Base-by-base conservation (phyloP, 176 grass and related monocot species). In the Hyparrhenia diplandra region DNA sequence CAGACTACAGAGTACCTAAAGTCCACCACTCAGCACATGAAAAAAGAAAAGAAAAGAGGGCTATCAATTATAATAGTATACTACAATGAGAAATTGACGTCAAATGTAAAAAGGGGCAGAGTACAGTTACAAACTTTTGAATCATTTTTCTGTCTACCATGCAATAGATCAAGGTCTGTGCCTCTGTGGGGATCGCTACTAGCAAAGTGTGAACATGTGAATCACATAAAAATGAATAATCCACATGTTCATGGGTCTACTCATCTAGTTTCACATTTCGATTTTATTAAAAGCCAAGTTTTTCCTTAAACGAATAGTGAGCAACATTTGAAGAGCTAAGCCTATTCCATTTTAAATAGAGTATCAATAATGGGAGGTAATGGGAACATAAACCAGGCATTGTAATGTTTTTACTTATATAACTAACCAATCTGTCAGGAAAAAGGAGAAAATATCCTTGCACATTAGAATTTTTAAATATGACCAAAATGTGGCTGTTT, bases 371-470 rank as follows among this genome's bases (percentile, higher is more conserved):
- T 10, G 34, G n/a, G 66, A 81, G 29, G 71, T 51, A 39, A 34
- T 25, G 11, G 51, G 69, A 74, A 74, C n/a, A 32, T 45, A 47
- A 67, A 66, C 45, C 66, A 69, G 40, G 23, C 2, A 65, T 66
- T 30, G 58, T 24, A 8, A 64, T 18, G 3, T 64, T 54, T 54
- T 36, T 14, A 36, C 57, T 13, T 21, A 20, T 31, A 36, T 35
- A 13, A 84, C 20, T 61, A 77, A 84, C 5, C 58, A 73, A 81
- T n/a, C n/a, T n/a, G 27, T 12, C 12, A 20, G 18, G 59, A 66
- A 73, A 1, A 21, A 73, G 68, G 52, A 16, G 2, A 41, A 45
- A 25, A 21, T 17, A 46, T 71, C 36, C 47, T 11, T 43, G 5
- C 14, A 21, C 12, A 43, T 31, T n/a, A 16, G 32, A 81, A 23